Conservation (phyloP, 306 rosid species). For the Cyclanthera cordifolia region DNA sequence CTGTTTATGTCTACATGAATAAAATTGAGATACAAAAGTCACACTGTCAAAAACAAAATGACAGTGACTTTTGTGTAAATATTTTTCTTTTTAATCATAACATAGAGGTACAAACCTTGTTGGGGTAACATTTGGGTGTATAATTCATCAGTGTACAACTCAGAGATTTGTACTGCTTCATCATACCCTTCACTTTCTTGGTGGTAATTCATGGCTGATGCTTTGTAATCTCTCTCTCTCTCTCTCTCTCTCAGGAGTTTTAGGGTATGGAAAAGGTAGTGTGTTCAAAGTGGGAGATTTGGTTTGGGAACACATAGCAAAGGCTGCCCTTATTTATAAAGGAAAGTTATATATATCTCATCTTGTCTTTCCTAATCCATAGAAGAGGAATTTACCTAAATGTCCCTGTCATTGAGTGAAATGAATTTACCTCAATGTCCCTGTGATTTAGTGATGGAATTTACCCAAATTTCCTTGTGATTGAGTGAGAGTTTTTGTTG, state of each 20-base stretch:
- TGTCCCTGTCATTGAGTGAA: neutral
- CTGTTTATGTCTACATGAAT: too few species aligned
- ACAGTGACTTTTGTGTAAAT: too few species aligned
- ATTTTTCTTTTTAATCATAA: too few species aligned
- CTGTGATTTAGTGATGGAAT: too few species aligned
- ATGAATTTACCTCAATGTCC: too few species aligned
- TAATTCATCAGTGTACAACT: slow-evolving; percentile 32
- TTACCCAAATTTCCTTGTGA: too few species aligned
- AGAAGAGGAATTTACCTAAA: neutral
- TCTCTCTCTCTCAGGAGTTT: neutral
- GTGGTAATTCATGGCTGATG: slow-evolving; percentile 32
- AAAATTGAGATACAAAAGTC: too few species aligned
- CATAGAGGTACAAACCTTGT: slow-evolving; percentile 30
- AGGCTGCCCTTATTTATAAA: slow-evolving; percentile 36
- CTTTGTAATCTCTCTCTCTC: neutral
- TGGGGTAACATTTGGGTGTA: slow-evolving; percentile 46
- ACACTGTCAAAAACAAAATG: too few species aligned
- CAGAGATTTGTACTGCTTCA: slow-evolving; percentile 45
- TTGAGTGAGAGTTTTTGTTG: neutral
- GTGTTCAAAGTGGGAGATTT: slow-evolving; percentile 15
- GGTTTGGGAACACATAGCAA: slow-evolving; percentile 27
- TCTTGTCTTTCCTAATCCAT: neutral
- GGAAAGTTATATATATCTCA: slow-evolving; percentile 14
- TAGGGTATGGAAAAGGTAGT: slow-evolving; percentile 9
- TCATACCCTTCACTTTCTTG: slow-evolving; percentile 29